phyloP scores from a whole-genome alignment of 352 stramenopile genomes.

The Sclerospora graminicola region DNA sequence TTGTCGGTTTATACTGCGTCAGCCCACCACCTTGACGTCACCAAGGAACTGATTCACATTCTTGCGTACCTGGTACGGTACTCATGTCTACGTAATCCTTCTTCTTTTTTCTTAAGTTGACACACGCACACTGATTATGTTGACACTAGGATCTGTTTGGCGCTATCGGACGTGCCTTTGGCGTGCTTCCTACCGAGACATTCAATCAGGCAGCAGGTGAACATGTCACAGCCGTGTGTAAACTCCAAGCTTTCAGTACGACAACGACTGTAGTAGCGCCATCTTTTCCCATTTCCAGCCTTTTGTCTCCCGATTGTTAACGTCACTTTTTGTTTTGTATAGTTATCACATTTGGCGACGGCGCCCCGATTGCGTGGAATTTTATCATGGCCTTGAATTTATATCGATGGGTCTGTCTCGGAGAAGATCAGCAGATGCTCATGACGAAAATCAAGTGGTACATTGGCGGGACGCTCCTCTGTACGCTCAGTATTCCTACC shows the following conservation, averaged over 20 bases:
- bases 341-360: slow-evolving; percentile 76
- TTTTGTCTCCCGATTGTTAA: not conserved
- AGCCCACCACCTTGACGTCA: slow-evolving; percentile 63
- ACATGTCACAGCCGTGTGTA: slow-evolving; percentile 43
- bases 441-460: slow-evolving; percentile 81
- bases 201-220: slow-evolving; percentile 51
- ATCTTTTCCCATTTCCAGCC: no score
- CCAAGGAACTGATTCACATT: slow-evolving; percentile 80
- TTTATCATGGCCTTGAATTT: slow-evolving; percentile 79
- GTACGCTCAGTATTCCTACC: slow-evolving; percentile 44
- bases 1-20: slow-evolving; percentile 30
- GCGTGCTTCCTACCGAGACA: slow-evolving; percentile 49
- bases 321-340: not conserved
- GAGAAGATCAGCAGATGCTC: slow-evolving; percentile 75
- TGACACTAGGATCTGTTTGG: slow-evolving; percentile 50
- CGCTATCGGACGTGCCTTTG: slow-evolving; percentile 57
- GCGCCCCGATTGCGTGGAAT: slow-evolving; percentile 72
- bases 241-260: slow-evolving; percentile 62
- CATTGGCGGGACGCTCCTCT: slow-evolving; percentile 43
- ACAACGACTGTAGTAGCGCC: not conserved
- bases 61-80: slow-evolving; percentile 50
- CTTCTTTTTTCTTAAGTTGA: not conserved
- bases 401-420: slow-evolving; percentile 74
- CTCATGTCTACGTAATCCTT: not conserved
- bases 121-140: not conserved